Base-by-base conservation (phyloP, 2,329 filamentous ascomycete genomes). In the Trichoderma asperellum region DNA sequence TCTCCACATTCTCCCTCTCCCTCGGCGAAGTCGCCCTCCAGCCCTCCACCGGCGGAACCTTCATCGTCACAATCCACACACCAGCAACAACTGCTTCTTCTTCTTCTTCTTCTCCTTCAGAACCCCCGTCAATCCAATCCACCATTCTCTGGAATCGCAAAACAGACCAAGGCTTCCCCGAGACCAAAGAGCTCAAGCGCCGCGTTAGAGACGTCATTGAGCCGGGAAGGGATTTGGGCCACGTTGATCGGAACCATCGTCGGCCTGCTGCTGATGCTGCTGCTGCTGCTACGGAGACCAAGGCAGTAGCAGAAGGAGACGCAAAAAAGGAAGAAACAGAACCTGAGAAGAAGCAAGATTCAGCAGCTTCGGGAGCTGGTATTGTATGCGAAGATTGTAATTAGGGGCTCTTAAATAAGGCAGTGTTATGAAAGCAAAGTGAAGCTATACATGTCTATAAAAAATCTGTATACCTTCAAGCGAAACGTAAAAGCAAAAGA, bases 141-240 rank as follows among this genome's bases (percentile, higher is more conserved):
- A 87, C 85, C 35, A 76, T 91, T 2, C 83, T 98, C 37, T 99
- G 96, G 96, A 93, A 98, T 83, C 87, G 96, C 71, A 96, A 94
- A 78, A 77, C 81, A 4, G 91, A 97, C 76, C 92, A 92, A 35
- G 94, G 96, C 0, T 99, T 99, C 80, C 96, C 95, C 71, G 94
- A 97, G 82, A 94, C 92, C 2, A 97, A 97, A 81, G 90, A 95
- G 73, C 85, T 97, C 55, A 97, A 98, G 82, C 89, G 93, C 70
- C 86, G 90, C 18, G 88, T 97, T 5, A 85, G 95, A 69, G 92
- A 97, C 81, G 85, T 92, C 63, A 89, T 97, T 74, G 90, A 96
- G 75, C 95, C 94, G 0, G 84, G 83, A 0, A 86, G 91, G 71
- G 87, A 95, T 76, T 82, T 97, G 65, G 95, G 95, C 0, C 95